phyloP scores from a whole-genome alignment of 2,329 filamentous ascomycete species.

The Cyphellophora attinorum region DNA sequence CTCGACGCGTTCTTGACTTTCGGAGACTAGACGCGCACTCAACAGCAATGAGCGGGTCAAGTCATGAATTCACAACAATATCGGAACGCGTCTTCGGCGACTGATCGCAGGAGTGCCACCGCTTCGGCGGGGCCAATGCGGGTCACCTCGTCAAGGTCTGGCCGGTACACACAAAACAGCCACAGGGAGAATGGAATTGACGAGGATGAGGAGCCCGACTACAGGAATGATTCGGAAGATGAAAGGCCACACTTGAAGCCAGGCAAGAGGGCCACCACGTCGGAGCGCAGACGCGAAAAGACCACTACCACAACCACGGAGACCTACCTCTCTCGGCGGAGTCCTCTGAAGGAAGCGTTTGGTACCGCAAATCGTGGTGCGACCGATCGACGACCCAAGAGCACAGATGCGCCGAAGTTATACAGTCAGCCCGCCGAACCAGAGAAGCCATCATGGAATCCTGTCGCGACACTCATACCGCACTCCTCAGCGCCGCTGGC shows the following conservation, averaged over 20 bases:
- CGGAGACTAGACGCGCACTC: too few relatives aligned
- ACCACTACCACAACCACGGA: slow-evolving; percentile 28
- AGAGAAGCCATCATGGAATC: slow-evolving; percentile 54
- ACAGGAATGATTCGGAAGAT: not conserved
- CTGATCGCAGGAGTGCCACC: slow-evolving; percentile 15
- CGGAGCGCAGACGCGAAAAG: slow-evolving; percentile 21
- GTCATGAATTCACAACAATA: slow-evolving; percentile 19
- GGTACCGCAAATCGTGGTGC: not conserved
- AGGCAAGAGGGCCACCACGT: slow-evolving; percentile 15
- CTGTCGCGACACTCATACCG: slow-evolving; percentile 65
- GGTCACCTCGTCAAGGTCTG: slow-evolving; percentile 17
- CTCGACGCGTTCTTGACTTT: too few relatives aligned
- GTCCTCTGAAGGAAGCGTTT: slow-evolving; percentile 32
- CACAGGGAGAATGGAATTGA: slow-evolving; percentile 14
- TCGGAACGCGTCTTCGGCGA: slow-evolving; percentile 18
- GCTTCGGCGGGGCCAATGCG: slow-evolving; percentile 11
- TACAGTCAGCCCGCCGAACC: not conserved
- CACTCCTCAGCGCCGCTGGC: slow-evolving; percentile 64
- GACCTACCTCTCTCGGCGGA: slow-evolving; percentile 36
- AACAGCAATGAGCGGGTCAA: too few relatives aligned
- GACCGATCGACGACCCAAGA: not conserved
- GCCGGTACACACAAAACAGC: slow-evolving; percentile 14
- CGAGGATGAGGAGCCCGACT: not conserved
- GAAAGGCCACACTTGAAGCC: slow-evolving; percentile 6
- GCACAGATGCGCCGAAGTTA: not conserved